Base-by-base conservation (phyloP, 768 basidiomycete species). In the Pleurotus eryngii region DNA sequence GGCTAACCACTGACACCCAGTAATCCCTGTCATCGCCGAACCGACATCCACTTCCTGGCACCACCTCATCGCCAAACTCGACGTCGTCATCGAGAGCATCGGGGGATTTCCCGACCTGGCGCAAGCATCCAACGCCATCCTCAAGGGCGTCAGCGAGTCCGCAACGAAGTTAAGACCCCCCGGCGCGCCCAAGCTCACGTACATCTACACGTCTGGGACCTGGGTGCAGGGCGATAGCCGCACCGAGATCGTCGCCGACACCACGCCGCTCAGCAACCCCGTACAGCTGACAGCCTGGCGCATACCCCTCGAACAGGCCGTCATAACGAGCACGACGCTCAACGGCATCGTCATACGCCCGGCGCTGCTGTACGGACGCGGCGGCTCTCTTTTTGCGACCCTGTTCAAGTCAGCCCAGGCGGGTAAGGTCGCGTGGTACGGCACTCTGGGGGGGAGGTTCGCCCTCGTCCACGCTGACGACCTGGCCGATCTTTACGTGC, bases 291-390 rank as follows among this genome's bases (percentile, higher is more conserved):
- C 68, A 27, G 57, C 65, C 0, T 76, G 74, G 76, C 71, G 71
- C 22, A 67, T 69, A 0, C 66, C 47, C 5, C 54, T 68, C 5
- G 76, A 78, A 60, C 70, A 74, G 56, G 49, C 55, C 35, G 66
- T 76, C 17, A 42, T 70, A 26, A 60, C 24, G 4, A 64, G 65
- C 59, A 35, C 65, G 1, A 59, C 61, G 5, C 61, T 80, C 5
- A 71, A 76, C 60, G 78, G 78, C 18, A 74, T 79, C 54, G 77
- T 80, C 58, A 69, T 81, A 37, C 77, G 80, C 15, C 75, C 77
- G 0, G 61, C 69, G 5, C 59, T 79, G 15, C 59, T 80, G 14
- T 79, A 78, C 60, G 80, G 79, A 4, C 69, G 71, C 17, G 65
- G 69, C 7, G 77, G 63, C 15, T 78, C 78, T 4, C 59, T 75